phyloP scores from a whole-genome alignment of 805 yeast species.

The Yarrowia sp. region DNA sequence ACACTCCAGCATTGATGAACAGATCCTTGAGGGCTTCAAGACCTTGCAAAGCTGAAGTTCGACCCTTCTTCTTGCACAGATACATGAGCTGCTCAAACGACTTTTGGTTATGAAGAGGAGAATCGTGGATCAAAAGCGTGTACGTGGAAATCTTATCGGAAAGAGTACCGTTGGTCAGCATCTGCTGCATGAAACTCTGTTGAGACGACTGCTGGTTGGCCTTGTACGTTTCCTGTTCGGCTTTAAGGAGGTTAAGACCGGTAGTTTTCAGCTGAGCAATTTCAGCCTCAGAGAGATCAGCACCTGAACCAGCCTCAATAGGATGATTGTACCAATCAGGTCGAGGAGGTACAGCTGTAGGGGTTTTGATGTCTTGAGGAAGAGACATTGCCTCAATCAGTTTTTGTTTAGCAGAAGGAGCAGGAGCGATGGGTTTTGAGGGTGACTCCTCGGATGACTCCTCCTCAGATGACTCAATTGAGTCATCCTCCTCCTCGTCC shows the following conservation, averaged over 20 bases:
- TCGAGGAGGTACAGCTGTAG: constrained; percentile 56
- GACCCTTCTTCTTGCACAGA: constrained; percentile 84
- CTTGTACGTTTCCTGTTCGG: constrained; percentile 68
- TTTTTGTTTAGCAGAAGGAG: constrained; percentile 28
- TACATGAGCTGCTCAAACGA: constrained; percentile 75
- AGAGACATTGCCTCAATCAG: constrained; percentile 10
- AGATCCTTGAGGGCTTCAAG: constrained; percentile 88
- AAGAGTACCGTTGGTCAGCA: constrained; percentile 87
- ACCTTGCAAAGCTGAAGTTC: constrained; percentile 90
- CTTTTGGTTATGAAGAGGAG: constrained; percentile 85
- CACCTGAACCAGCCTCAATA: constrained; percentile 38
- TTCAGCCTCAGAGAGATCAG: constrained; percentile 43
- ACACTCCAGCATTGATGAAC: constrained; percentile 69
- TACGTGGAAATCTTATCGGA: constrained; percentile 93
- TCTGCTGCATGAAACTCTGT: constrained; percentile 82
- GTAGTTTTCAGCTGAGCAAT: constrained; percentile 59
- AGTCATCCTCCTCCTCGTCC: constrained; percentile 1
- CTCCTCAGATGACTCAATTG: neutral
- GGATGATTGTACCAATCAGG: constrained; percentile 76
- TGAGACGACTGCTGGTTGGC: constrained; percentile 75
- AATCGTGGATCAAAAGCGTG: constrained; percentile 89
- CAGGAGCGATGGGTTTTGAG: constrained; percentile 1
- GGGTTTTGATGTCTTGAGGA: constrained; percentile 24
- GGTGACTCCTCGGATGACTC: neutral
- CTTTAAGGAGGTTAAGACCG: constrained; percentile 63